Evolutionary conservation across 805 yeast species (phyloP), one percentile per base, ranked within the genome.

Genomic region (Wickerhamiella hasegawae): DNA sequence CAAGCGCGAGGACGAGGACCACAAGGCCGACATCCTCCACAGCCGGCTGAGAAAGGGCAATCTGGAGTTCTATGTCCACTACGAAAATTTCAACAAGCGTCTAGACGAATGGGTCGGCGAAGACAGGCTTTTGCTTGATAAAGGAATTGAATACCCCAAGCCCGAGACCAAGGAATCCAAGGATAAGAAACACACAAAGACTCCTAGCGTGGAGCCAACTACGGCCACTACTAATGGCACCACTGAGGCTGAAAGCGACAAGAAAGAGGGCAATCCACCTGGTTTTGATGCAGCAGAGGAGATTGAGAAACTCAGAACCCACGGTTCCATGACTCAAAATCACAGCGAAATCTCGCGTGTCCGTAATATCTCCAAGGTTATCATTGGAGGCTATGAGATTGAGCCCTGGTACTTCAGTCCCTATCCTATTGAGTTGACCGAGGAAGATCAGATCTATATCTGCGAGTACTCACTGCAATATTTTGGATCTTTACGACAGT

Each of bases 371-470:
- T 65, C 70, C 32, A 68, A 71, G 36, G 71, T 90, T 4, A 76
- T 82, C 3, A 72, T 90, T 59, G 99, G 98, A 1, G 78, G 77
- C 43, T 83, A 75, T 55, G 79, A 80, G 46, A 83, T 90, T 35
- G 99, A 90, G 54, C 98, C 99, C 2, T 90, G 99, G 99, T 90
- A 90, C 58, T 90, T 90, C 51, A 80, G 94, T 1, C 97, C 99
- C 1, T 90, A 90, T 54, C 99, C 99, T 0, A 66, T 83, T 12
- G 98, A 90, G 53, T 66, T 84, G 37, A 83, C 96, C 0, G 97
- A 90, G 48, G 90, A 78, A 44, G 97, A 87, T 53, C 75, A 70
- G 37, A 69, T 90, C 18, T 90, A 78, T 53, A 78, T 90, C 31
- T 90, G 94, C 58, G 97, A 85, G 57, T 90, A 80, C 53, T 75